phyloP scores from a whole-genome alignment of 108 stramenopile genomes.

The Fragilariopsis cylindrus region DNA sequence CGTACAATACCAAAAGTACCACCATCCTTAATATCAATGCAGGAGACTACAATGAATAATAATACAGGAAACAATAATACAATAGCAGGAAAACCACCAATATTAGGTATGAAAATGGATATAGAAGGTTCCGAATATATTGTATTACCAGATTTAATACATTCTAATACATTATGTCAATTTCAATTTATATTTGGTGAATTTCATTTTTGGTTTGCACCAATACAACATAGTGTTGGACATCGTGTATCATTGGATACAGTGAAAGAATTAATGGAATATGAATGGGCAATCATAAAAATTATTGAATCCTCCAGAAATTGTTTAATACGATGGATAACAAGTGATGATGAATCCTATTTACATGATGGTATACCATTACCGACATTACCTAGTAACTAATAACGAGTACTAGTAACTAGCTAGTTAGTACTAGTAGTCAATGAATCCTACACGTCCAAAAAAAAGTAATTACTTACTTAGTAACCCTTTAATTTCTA shows the following conservation, averaged over 20 bases:
- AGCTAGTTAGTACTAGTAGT: too few species aligned
- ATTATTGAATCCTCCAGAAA: neutral
- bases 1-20: conserved; percentile 13
- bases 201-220: conserved; percentile 22
- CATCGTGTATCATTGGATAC: neutral
- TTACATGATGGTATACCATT: neutral
- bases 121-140: conserved; percentile 39
- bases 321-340: neutral
- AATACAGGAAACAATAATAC: too few species aligned
- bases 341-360: conserved; percentile 1
- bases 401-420: too few species aligned
- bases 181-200: conserved; percentile 41
- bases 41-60: neutral
- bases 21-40: neutral
- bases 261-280: neutral
- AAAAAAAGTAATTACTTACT: too few species aligned
- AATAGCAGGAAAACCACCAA: neutral
- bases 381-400: too few species aligned
- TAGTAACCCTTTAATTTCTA: too few species aligned
- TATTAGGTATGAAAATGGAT: conserved; percentile 41
- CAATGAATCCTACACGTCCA: too few species aligned
- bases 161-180: conserved; percentile 24
- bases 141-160: conserved; percentile 38
- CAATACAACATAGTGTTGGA: neutral
- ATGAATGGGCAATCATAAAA: neutral